Percentiles rank a stretch among this genome's conserved stretches.
These are phyloP conservation scores for Apophysomyces elegans DNA, from an alignment of 371 early-diverging fungal species.

Conservation along the genomic window DNA sequence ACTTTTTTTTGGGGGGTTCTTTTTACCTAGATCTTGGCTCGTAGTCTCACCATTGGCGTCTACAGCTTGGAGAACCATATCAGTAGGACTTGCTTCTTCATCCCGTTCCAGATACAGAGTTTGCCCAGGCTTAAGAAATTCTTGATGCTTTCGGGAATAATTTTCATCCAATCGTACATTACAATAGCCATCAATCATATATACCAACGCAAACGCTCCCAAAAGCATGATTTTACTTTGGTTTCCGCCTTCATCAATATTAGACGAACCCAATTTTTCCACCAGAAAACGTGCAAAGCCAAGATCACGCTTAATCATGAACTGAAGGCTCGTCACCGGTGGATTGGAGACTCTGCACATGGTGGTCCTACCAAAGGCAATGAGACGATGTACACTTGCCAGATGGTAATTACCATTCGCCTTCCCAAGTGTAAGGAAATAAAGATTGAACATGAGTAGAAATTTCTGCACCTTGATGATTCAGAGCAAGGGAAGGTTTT, in stretches of 20 bases:
- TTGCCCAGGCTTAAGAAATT: conserved; percentile 39
- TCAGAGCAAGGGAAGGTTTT: conserved; percentile 36
- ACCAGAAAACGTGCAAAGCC: conserved; percentile 29
- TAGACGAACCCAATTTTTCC: conserved; percentile 29
- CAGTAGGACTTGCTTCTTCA: conserved; percentile 59
- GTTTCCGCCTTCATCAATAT: conserved; percentile 27
- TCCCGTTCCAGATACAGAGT: conserved; percentile 61
- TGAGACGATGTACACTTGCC: background rate
- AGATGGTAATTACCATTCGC: conserved; percentile 46
- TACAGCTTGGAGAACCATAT: conserved; percentile 33
- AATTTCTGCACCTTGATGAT: conserved; percentile 54
- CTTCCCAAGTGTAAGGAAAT: conserved; percentile 61
- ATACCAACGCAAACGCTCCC: conserved; percentile 55
- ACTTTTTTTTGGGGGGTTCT: background rate
- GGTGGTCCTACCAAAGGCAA: conserved; percentile 24
- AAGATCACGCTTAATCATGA: conserved; percentile 46
- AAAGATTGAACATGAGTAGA: conserved; percentile 47
- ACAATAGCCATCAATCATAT: conserved; percentile 58
- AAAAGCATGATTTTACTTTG: conserved; percentile 52
- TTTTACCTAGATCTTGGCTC: conserved; percentile 13
- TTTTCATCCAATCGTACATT: conserved; percentile 43
- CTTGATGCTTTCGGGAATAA: conserved; percentile 18
- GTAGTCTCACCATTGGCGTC: conserved; percentile 11
- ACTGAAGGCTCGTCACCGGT: conserved; percentile 49
- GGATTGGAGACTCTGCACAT: conserved; percentile 46